Evolutionary conservation across 2,329 filamentous ascomycete species (phyloP).

Genomic region (Ophiocordyceps sinensis): DNA sequence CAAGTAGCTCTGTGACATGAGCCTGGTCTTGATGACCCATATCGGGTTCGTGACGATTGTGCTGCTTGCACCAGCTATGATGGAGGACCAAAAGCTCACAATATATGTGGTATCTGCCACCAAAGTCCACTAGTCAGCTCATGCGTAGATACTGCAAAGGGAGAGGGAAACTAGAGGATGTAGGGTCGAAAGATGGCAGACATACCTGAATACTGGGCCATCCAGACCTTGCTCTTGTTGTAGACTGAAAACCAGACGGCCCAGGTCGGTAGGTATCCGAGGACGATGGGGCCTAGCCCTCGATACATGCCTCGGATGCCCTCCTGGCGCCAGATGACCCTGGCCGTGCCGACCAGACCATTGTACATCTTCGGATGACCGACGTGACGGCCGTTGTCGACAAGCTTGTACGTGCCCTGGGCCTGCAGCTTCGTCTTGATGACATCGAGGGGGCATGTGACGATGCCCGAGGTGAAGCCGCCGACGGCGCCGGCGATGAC

Average conservation of each 20-base stretch:
- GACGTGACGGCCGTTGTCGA: conserved; percentile 32
- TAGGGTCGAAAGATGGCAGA: background rate
- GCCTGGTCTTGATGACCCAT: conserved; percentile 96
- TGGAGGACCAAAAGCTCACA: conserved; percentile 76
- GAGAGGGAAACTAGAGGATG: background rate
- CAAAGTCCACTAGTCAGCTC: background rate
- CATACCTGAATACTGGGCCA: conserved; percentile 52
- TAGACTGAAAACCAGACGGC: conserved; percentile 97
- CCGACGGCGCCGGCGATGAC: conserved; percentile 77
- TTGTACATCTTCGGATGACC: conserved; percentile 55
- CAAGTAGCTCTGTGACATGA: conserved; percentile 79
- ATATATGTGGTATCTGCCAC: conserved; percentile 56
- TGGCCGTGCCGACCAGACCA: conserved; percentile 75
- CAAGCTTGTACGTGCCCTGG: conserved; percentile 64
- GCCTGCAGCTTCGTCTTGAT: conserved; percentile 98
- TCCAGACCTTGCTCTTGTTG: conserved; percentile 68
- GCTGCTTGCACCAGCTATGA: conserved; percentile 81
- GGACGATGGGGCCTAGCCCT: conserved; percentile 81
- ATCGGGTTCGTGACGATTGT: conserved; percentile 95
- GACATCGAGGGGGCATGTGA: conserved; percentile 94
- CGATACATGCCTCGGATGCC: conserved; percentile 84
- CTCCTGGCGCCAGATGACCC: conserved; percentile 75
- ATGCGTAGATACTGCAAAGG: background rate
- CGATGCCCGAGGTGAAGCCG: conserved; percentile 82
- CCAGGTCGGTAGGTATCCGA: conserved; percentile 96